Evolutionary conservation across 2,329 filamentous ascomycete genomes (phyloP).

Genomic region (Drechslerella dactyloides): DNA sequence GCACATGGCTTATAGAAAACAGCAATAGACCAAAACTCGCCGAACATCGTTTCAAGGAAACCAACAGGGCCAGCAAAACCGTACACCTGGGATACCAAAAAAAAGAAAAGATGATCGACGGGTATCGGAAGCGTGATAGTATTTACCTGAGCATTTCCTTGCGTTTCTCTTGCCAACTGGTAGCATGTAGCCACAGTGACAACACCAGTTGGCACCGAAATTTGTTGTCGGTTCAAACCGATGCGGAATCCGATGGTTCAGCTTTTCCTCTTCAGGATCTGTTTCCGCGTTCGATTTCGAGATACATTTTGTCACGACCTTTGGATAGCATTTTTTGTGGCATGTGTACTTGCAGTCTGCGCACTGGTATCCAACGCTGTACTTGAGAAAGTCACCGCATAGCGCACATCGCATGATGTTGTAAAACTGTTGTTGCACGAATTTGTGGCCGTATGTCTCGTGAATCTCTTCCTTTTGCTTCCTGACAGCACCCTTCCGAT

Average conservation of each 20-base stretch:
- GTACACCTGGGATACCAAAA: too few relatives aligned
- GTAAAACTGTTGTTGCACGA: constrained; percentile 98
- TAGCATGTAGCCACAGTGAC: constrained; percentile 94
- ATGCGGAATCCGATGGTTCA: constrained; percentile 98
- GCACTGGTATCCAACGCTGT: constrained; percentile 98
- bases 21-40: background rate
- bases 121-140: too few relatives aligned
- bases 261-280: constrained; percentile 98
- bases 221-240: constrained; percentile 96
- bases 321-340: constrained; percentile 94
- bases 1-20: background rate
- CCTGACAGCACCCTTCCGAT: constrained; percentile 92
- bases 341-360: constrained; percentile 99
- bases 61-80: constrained; percentile 52
- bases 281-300: constrained; percentile 99
- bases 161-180: constrained; percentile 95
- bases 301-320: constrained; percentile 98
- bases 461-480: constrained; percentile 98
- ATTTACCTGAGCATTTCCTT: constrained; percentile 85
- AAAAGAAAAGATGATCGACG: too few relatives aligned
- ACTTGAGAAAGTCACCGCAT: constrained; percentile 97
- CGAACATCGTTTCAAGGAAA: too few relatives aligned
- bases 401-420: constrained; percentile 99
- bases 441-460: constrained; percentile 99
- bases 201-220: constrained; percentile 98